Base-by-base conservation (phyloP, 1,284 basidiomycete species). In the Calocybe gambosa region DNA sequence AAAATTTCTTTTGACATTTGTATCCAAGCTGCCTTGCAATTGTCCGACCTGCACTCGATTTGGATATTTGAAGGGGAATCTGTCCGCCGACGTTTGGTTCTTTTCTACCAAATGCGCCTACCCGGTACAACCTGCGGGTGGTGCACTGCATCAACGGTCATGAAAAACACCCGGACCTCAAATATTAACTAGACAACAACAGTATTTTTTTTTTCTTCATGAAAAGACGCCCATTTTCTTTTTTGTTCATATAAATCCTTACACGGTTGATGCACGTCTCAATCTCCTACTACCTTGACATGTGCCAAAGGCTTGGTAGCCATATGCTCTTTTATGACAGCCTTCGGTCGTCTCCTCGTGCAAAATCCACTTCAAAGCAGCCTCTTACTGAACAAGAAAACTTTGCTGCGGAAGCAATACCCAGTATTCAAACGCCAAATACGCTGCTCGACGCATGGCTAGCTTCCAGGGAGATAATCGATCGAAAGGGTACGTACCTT, bases 381-480 rank as follows among this genome's bases (percentile, higher is more conserved):
- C 54, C 53, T 36, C 25, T 52, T 28, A 36, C 50, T 45, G 46
- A 56, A 42, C 52, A 38, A 31, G 56, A 51, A 40, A 40, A 43
- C 18, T 39, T 46, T 8, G 18, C 38, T 5, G 26, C 19, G 6
- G 47, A 51, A 1, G 46, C 46, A 19, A 18, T 21, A 16, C 38
- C 45, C 31, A 18, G 54, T 9, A 43, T 51, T 37, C 53, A 45
- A 41, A 49, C 15, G 42, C 61, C 59, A 50, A 56, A 65, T 43
- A 62, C 70, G 28, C 62, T 73, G 31, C 82, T 79, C 49, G 73
- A 78, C 37, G 71, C 72, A 21, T 88, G 85, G 85, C 61, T 80
- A 12, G 71, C 78, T 8, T 88, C 85, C 25, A 73, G 85, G 55
- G 58, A 64, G 48, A 55, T 75, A 18, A 67, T 73, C 39, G 66